These are phyloP conservation scores for Lactifluus volemus DNA, from an alignment of 768 basidiomycete genomes.

Conservation along the genomic window DNA sequence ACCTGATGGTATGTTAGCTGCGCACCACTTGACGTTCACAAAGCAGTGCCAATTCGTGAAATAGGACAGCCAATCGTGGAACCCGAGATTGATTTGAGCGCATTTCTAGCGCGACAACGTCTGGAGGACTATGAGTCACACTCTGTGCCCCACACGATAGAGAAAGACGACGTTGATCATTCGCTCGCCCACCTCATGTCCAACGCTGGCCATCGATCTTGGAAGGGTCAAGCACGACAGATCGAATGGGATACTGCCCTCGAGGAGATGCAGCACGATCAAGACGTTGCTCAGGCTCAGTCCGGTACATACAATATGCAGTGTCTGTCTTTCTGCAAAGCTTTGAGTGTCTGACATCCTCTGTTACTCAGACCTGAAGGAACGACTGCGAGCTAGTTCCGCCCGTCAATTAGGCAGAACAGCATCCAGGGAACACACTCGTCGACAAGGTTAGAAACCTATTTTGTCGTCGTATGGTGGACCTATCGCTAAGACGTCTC, in stretches of 20 bases:
- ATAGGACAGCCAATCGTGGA: slow-evolving; percentile 58
- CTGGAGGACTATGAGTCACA: slow-evolving; percentile 29
- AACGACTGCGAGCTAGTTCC: slow-evolving; percentile 24
- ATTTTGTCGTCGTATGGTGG: background rate
- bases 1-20: slow-evolving; percentile 48
- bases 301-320: slow-evolving; percentile 41
- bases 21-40: background rate
- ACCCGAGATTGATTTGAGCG: slow-evolving; percentile 63
- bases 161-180: slow-evolving; percentile 49
- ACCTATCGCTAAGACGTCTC: background rate
- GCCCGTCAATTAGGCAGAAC: slow-evolving; percentile 21
- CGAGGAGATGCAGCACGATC: slow-evolving; percentile 59
- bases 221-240: slow-evolving; percentile 55
- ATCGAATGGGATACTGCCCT: slow-evolving; percentile 64
- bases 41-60: background rate
- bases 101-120: slow-evolving; percentile 57
- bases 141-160: slow-evolving; percentile 21
- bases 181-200: slow-evolving; percentile 46
- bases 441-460: background rate
- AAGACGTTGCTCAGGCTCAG: slow-evolving; percentile 64
- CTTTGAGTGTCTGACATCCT: background rate
- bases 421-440: slow-evolving; percentile 13
- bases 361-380: slow-evolving; percentile 25
- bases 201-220: slow-evolving; percentile 24
- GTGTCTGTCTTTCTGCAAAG: background rate